Base-by-base conservation (phyloP, 2,329 filamentous ascomycete genomes). In the Venturia asperata region DNA sequence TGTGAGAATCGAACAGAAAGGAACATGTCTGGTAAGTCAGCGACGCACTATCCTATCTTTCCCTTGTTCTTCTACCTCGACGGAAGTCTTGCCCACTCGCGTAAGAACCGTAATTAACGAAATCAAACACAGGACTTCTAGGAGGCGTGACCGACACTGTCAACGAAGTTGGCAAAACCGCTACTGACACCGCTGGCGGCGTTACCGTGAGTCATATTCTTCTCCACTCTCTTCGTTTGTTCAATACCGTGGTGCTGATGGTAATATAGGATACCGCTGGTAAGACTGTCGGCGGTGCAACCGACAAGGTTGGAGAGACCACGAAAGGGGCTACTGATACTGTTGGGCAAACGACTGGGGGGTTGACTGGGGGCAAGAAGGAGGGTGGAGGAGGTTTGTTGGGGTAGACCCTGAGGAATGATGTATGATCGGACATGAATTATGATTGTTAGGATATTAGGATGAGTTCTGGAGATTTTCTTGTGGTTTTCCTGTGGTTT, bases 321-420 rank as follows among this genome's bases (percentile, higher is more conserved):
- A 41, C 47, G 5, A 55, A 55, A 27, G 71, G 70, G 11, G 69
- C 73, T 1, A 72, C 70, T 3, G 68, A 75, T 61, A 72, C 71
- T 1, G 42, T 74, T 21, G 72, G 72, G 1, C 70, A 74, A 42
- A 72, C 73, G 1, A 68, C 71, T n/a, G 73, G 72, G 66, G 70
- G 70, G 1, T 67, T 72, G 10, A 72, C 68, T n/a, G 68, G 69
- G 21, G 68, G 69, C 49, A 68, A 67, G n/a, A 69, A 70, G 64
- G 68, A 72, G 65, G 47, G 47, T 52, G 47, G 47, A 27, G 47
- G 47, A 13, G 47, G 47, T 3, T 21, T 52, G 21, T 52, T 52
- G 21, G 47, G 47, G 15, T 52, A 52, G 21, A 41, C n/a, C n/a
- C n/a, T n/a, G n/a, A n/a, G n/a, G n/a, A n/a, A n/a, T n/a, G n/a